Evolutionary conservation across 1,139 yeast species (phyloP), one percentile per base, ranked within the genome.

Genomic region (Candida pseudoviswanathii): DNA sequence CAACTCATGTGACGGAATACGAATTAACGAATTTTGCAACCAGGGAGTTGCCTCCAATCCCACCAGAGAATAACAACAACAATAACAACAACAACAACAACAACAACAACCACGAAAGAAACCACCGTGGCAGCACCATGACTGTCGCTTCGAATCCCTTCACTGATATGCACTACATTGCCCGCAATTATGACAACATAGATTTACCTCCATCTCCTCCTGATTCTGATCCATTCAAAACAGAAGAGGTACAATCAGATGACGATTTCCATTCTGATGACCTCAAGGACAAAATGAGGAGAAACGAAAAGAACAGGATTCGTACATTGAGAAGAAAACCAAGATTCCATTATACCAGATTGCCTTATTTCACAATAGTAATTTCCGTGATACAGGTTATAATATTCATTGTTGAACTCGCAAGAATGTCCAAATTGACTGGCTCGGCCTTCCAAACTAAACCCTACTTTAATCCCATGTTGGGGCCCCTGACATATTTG

Each of bases 391-490:
- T 84, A 24, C 90, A 86, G 60, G 61, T 83, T 3, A 65, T 68
- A 7, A 86, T 86, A 16, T 86, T 86, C 59, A 75, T 86, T n/a
- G 86, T 78, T n/a, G 92, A 86, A 62, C 66, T 87, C 43, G 79
- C 73, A 6, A 73, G 70, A 51, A 83, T 84, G 89, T 76, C 84
- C 3, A 58, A 65, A 5, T 68, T 82, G 43, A 86, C 92, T 0
- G 90, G 90, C 1, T 76, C 82, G 4, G 85, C 88, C 1, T 80
- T 86, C 54, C 89, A 84, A 62, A 83, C 89, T 0, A 66, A 83
- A 57, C 94, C 94, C 2, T 78, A 82, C 52, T 85, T 86, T 68
- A 86, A 86, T 61, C 92, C 92, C 7, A 86, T 86, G 92, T 66
- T 86, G 43, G 94, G 94, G 0, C 94, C 94, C n/a, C 84, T 90